Evolutionary conservation across 1,284 basidiomycete genomes (phyloP).

Genomic region (Pseudozyma hubeiensis): DNA sequence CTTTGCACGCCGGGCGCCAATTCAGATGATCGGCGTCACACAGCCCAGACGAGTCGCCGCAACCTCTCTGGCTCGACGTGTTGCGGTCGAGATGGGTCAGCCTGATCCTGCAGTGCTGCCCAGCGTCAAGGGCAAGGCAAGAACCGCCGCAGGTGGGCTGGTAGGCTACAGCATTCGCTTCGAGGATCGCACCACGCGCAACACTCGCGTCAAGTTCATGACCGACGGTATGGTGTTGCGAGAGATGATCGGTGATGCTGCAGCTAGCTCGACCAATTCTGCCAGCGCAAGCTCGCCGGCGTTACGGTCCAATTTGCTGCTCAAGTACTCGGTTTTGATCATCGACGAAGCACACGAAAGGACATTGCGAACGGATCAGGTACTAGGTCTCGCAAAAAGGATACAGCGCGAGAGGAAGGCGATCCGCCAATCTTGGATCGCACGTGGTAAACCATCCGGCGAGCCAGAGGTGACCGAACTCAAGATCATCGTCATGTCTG

Average conservation of each 20-base stretch:
- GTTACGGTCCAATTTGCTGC: slow-evolving; percentile 72
- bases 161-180: slow-evolving; percentile 97
- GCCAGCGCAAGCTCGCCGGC: slow-evolving; percentile 2
- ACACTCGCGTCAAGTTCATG: slow-evolving; percentile 89
- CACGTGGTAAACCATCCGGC: slow-evolving; percentile 59
- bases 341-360: slow-evolving; percentile 98
- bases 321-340: slow-evolving; percentile 87
- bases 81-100: slow-evolving; percentile 83
- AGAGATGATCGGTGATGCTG: slow-evolving; percentile 76
- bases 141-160: slow-evolving; percentile 63
- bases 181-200: slow-evolving; percentile 79
- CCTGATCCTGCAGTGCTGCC: slow-evolving; percentile 49
- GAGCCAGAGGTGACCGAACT: slow-evolving; percentile 71
- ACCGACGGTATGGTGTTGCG: slow-evolving; percentile 97
- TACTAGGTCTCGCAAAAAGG: slow-evolving; percentile 87
- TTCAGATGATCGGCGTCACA: slow-evolving; percentile 75
- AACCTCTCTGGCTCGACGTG: slow-evolving; percentile 88
- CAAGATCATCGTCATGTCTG: slow-evolving; percentile 96
- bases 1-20: slow-evolving; percentile 29
- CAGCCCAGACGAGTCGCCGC: slow-evolving; percentile 95
- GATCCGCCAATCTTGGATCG: slow-evolving; percentile 70
- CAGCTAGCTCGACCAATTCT: slow-evolving; percentile 3
- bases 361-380: slow-evolving; percentile 90
- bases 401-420: slow-evolving; percentile 71
- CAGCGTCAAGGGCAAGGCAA: slow-evolving; percentile 38